Evolutionary conservation across 1,284 basidiomycete species (phyloP).

Genomic region (Malassezia equina): DNA sequence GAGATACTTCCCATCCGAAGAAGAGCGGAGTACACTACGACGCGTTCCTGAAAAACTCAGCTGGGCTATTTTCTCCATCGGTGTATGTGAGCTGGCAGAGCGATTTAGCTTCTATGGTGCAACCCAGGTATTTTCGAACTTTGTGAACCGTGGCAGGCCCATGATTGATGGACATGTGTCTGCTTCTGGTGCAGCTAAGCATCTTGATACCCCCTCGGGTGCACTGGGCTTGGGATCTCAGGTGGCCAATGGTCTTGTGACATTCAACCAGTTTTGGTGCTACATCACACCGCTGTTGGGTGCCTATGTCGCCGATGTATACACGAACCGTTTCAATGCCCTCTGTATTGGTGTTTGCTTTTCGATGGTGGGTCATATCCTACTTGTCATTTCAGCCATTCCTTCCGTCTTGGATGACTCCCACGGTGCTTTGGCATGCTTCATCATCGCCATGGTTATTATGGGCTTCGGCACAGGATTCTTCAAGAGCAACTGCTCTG

Average conservation of each 20-base stretch:
- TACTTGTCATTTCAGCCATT: conserved; percentile 63
- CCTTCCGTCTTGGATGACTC: conserved; percentile 59
- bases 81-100: conserved; percentile 46
- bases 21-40: conserved; percentile 35
- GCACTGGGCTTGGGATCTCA: conserved; percentile 41
- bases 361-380: conserved; percentile 55
- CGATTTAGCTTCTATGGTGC: conserved; percentile 46
- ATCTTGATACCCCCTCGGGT: conserved; percentile 16
- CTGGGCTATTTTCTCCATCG: conserved; percentile 38
- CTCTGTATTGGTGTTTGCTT: conserved; percentile 49
- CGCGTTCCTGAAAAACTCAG: conserved; percentile 42
- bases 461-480: conserved; percentile 58
- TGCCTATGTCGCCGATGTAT: conserved; percentile 49
- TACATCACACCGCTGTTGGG: conserved; percentile 41
- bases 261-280: conserved; percentile 45
- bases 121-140: conserved; percentile 42
- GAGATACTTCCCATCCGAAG: conserved; percentile 29
- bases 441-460: conserved; percentile 50
- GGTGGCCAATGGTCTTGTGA: conserved; percentile 41
- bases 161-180: conserved; percentile 16
- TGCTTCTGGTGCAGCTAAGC: conserved; percentile 3
- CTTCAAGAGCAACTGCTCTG: conserved; percentile 57
- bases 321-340: conserved; percentile 52
- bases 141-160: conserved; percentile 36
- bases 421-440: conserved; percentile 57